Percentiles rank a stretch among this genome's conserved stretches.
Evolutionary conservation across 768 basidiomycete genomes (phyloP).

Genomic region (Mycena pura): DNA sequence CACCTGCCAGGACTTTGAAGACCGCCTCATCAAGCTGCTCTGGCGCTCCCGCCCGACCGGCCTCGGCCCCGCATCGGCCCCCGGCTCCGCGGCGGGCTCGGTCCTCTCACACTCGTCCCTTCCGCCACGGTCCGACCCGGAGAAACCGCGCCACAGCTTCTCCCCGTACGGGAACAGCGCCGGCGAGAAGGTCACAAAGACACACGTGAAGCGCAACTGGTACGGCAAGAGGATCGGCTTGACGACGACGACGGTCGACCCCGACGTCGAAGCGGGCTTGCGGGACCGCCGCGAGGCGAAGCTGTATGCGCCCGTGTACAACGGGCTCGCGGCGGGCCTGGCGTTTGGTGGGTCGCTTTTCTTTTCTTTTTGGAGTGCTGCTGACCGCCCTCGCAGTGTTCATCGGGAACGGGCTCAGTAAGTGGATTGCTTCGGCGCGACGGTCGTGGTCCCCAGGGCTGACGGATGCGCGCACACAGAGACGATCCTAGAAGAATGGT

Average conservation of each 20-base stretch:
- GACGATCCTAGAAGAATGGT: slow-evolving; percentile 68
- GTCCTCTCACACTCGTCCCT: slow-evolving; percentile 35
- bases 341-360: slow-evolving; percentile 54
- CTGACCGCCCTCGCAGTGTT: slow-evolving; percentile 59
- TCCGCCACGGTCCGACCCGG: slow-evolving; percentile 36
- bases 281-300: slow-evolving; percentile 35
- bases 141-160: slow-evolving; percentile 26
- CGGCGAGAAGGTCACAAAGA: slow-evolving; percentile 27
- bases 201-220: slow-evolving; percentile 58
- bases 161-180: background rate
- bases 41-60: slow-evolving; percentile 61
- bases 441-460: background rate
- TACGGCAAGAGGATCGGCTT: slow-evolving; percentile 60
- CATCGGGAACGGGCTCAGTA: slow-evolving; percentile 66
- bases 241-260: slow-evolving; percentile 34
- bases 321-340: slow-evolving; percentile 63
- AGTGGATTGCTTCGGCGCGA: slow-evolving; percentile 19
- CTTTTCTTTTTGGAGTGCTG: slow-evolving; percentile 38
- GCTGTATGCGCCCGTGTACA: slow-evolving; percentile 73
- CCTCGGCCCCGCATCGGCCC: slow-evolving; percentile 36
- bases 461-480: slow-evolving; percentile 22
- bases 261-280: slow-evolving; percentile 37
- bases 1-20: slow-evolving; percentile 74
- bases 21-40: slow-evolving; percentile 80
- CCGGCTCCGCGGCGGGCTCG: slow-evolving; percentile 30